Conservation (phyloP, 768 basidiomycete species). For the Exidia glandulosa region DNA sequence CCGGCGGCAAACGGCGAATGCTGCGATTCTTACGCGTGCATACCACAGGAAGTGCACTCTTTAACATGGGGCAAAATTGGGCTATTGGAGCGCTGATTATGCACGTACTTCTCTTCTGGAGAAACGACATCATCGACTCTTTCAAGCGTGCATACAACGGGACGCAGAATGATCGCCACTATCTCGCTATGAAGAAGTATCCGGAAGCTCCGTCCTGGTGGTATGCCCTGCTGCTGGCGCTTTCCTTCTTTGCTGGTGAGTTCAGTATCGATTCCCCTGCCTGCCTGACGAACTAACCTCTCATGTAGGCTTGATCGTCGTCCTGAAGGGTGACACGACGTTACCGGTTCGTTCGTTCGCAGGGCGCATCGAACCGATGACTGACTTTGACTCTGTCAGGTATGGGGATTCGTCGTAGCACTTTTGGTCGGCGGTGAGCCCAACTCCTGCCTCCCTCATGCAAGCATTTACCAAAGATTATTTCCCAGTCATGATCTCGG, state of each 20-base stretch:
- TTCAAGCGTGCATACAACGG: conserved; percentile 23
- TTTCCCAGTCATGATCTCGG: conserved; percentile 3
- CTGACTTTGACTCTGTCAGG: conserved; percentile 7
- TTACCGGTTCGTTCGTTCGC: conserved; percentile 23
- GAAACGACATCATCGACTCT: conserved; percentile 35
- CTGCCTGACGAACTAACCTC: not conserved
- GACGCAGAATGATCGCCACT: not conserved
- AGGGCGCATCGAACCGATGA: not conserved
- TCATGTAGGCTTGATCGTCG: conserved; percentile 44
- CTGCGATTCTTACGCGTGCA: conserved; percentile 2
- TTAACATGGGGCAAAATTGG: conserved; percentile 23
- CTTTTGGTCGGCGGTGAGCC: conserved; percentile 35
- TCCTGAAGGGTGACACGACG: conserved; percentile 46
- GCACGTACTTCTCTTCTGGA: conserved; percentile 48
- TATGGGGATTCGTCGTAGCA: conserved; percentile 52
- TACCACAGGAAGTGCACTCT: not conserved
- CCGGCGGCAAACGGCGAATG: not conserved
- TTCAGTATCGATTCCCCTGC: not conserved
- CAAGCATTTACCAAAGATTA: not conserved
- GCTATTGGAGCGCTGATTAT: conserved; percentile 49
- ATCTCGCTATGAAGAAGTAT: conserved; percentile 42
- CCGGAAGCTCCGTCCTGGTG: conserved; percentile 52
- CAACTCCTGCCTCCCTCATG: not conserved
- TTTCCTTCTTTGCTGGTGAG: conserved; percentile 47
- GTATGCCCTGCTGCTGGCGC: conserved; percentile 37